Evolutionary conservation across 116 monocot species (phyloP), one percentile per base, ranked within the genome.

Genomic region (Zostera marina): DNA sequence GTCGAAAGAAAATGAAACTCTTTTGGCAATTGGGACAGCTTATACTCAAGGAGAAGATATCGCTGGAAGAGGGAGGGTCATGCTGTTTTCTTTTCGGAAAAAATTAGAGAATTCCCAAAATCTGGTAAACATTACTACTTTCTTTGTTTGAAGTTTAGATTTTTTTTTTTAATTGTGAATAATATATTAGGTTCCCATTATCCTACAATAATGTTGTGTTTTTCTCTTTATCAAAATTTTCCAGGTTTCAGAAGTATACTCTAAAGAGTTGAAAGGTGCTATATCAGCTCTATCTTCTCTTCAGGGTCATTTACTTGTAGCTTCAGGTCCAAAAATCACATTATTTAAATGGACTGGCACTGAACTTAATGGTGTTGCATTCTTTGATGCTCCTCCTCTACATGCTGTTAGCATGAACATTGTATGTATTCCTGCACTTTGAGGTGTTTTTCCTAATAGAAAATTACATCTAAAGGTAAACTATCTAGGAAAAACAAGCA

Each of bases 391-490:
- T 60, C 96, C 72, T 61, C 72, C 96, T 75, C 71, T 96, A 47
- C 80, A 96, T 82, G 96, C 84, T 53, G 84, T 96, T 59, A 96
- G 96, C 82, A 69, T 96, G 76, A 96, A 96, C 66, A 96, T 76
- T 62, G 92, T 93, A 61, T 24, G 85, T 81, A 52, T 39, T 22
- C 22, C 22, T 44, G 17, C 13, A 21, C 41, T 10, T 42, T 22
- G 3, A 13, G 13, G 32, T 32, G 42, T 3, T 59, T 59, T 43
- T 41, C 39, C 7, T 17, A n/a, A n/a, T 43, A 42, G 17, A 17
- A 11, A 21, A 17, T 41, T 12, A n/a, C 15, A 16, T 47, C 15
- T 17, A 16, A n/a, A n/a, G n/a, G n/a, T n/a, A n/a, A n/a, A n/a
- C n/a, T n/a, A n/a, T n/a, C n/a, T n/a, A n/a, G n/a, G n/a, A n/a